Conservation (phyloP, 495 filamentous ascomycete species). For the Podospora appendiculata region DNA sequence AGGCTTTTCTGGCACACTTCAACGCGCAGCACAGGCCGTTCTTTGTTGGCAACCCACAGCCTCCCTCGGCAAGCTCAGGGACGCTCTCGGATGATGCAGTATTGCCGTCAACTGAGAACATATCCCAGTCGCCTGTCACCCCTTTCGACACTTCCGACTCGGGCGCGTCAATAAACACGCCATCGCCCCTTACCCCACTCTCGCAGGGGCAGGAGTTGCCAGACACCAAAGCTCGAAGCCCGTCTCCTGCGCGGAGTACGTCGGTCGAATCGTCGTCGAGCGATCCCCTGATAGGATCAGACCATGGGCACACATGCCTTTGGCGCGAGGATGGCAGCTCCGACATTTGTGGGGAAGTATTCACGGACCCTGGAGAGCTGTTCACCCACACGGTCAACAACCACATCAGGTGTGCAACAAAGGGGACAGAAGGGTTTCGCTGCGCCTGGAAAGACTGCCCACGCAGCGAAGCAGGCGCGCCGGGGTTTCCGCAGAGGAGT, state of each 20-base stretch:
- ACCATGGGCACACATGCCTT: slow-evolving; percentile 21
- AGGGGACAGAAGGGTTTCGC: slow-evolving; percentile 22
- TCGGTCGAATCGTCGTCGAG: slow-evolving; percentile 11
- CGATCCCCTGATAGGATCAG: slow-evolving; percentile 1
- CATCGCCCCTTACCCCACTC: slow-evolving; percentile 20
- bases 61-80: not conserved
- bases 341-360: slow-evolving; percentile 17
- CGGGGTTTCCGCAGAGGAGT: slow-evolving; percentile 47
- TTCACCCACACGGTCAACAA: slow-evolving; percentile 19
- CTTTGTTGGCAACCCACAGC: slow-evolving; percentile 5
- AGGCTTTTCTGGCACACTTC: slow-evolving; percentile 24
- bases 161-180: slow-evolving; percentile 15
- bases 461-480: slow-evolving; percentile 30
- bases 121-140: slow-evolving; percentile 16
- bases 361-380: slow-evolving; percentile 19
- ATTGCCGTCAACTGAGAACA: slow-evolving; percentile 11
- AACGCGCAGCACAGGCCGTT: slow-evolving; percentile 18
- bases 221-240: slow-evolving; percentile 6
- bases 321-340: slow-evolving; percentile 20
- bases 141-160: slow-evolving; percentile 22
- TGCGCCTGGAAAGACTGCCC: slow-evolving; percentile 30
- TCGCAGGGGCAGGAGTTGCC: slow-evolving; percentile 17
- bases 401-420: slow-evolving; percentile 24
- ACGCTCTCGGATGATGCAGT: not conserved
- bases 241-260: slow-evolving; percentile 7